Evolutionary conservation across 805 yeast species (phyloP).

Genomic region (Candida vartiovaarae): DNA sequence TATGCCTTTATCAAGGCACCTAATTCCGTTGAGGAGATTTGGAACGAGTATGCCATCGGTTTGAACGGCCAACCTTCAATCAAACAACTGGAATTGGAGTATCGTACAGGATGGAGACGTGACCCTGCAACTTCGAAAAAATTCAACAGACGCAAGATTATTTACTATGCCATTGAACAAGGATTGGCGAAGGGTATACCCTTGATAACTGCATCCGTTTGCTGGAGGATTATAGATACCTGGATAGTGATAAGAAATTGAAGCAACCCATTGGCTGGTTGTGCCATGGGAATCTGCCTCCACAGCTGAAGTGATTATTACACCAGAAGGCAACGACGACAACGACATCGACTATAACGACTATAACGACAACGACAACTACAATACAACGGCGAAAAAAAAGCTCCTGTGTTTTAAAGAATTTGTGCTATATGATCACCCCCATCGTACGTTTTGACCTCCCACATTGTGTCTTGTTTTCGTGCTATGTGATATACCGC

Average conservation of each 20-base stretch:
- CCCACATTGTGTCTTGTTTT: too few relatives aligned
- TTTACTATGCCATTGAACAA: constrained; percentile 47
- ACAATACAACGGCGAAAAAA: too few relatives aligned
- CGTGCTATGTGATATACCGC: too few relatives aligned
- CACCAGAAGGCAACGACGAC: too few relatives aligned
- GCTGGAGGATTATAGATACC: constrained; percentile 37
- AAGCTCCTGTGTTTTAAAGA: too few relatives aligned
- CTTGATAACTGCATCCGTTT: constrained; percentile 37
- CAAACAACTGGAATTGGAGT: constrained; percentile 39
- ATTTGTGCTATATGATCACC: too few relatives aligned
- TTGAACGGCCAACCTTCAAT: constrained; percentile 46
- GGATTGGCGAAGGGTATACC: constrained; percentile 40
- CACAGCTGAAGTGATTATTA: constrained; percentile 12
- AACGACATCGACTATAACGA: too few relatives aligned
- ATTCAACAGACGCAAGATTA: constrained; percentile 44
- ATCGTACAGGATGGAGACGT: constrained; percentile 49
- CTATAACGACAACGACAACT: too few relatives aligned
- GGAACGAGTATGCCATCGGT: constrained; percentile 52
- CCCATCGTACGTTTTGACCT: too few relatives aligned
- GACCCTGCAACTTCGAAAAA: constrained; percentile 47
- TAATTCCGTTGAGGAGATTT: constrained; percentile 42
- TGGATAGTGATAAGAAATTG: constrained; percentile 32
- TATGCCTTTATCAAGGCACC: constrained; percentile 37
- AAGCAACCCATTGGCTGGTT: constrained; percentile 42
- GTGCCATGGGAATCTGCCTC: constrained; percentile 33